phyloP scores from a whole-genome alignment of 108 stramenopile species.

The Skeletonema costatum region DNA sequence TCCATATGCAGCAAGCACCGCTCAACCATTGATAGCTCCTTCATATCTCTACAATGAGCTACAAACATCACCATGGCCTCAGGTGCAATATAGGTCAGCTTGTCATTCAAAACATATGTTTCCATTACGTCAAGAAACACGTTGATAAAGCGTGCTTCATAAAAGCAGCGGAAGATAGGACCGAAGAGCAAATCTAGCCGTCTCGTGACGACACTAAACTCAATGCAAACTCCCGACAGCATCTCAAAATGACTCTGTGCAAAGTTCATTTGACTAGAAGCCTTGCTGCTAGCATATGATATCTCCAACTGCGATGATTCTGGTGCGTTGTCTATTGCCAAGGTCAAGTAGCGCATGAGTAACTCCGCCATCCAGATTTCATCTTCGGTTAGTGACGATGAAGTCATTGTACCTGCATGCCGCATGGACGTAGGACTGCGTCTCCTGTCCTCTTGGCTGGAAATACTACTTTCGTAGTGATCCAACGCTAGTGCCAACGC shows the following conservation, averaged over 20 bases:
- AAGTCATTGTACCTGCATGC: conserved; percentile 12
- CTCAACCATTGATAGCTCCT: conserved; percentile 84
- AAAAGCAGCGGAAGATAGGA: conserved; percentile 81
- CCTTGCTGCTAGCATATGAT: conserved; percentile 23
- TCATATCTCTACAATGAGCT: conserved; percentile 75
- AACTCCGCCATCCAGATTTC: conserved; percentile 88
- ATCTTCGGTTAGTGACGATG: conserved; percentile 60
- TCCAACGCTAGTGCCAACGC: conserved; percentile 88
- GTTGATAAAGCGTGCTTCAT: conserved; percentile 58
- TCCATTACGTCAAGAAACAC: conserved; percentile 89
- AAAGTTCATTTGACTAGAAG: conserved; percentile 53
- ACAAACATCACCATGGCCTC: conserved; percentile 86
- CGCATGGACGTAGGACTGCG: conserved; percentile 23
- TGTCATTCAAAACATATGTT: conserved; percentile 88
- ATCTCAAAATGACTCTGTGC: conserved; percentile 92
- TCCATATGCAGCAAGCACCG: conserved; percentile 91
- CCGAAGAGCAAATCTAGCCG: conserved; percentile 89
- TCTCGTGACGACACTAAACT: conserved; percentile 86
- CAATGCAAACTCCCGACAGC: conserved; percentile 90
- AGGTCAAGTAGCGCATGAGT: conserved; percentile 82
- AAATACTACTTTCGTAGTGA: conserved; percentile 81
- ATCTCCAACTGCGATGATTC: conserved; percentile 36
- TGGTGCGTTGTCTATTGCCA: conserved; percentile 93
- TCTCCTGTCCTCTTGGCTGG: conserved; percentile 73
- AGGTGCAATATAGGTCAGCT: conserved; percentile 83